Evolutionary conservation across 345 rosid genomes (phyloP).

Genomic region (Ailanthus altissimus): DNA sequence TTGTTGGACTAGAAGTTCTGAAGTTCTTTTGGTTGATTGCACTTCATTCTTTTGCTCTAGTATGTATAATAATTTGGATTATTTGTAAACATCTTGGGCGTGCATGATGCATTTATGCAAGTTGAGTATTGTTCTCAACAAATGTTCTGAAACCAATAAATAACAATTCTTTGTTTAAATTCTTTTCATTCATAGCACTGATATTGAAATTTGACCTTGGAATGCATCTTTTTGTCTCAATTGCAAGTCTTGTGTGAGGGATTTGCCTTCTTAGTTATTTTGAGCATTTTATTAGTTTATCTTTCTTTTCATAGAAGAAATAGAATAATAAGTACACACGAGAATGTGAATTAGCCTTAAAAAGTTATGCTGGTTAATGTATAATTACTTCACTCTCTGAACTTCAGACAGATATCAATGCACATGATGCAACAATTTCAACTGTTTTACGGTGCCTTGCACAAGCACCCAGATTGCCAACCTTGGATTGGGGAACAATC

Average conservation of each 20-base stretch:
- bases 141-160: background rate
- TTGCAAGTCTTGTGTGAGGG: background rate
- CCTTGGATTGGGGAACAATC: slow-evolving; percentile 79
- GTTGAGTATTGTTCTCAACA: background rate
- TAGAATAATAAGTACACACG: background rate
- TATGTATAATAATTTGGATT: background rate
- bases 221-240: background rate
- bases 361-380: background rate
- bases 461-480: slow-evolving; percentile 77
- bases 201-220: background rate
- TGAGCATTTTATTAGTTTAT: background rate
- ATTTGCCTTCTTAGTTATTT: background rate
- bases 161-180: background rate
- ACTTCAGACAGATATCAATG: slow-evolving; percentile 45
- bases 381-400: slow-evolving; percentile 22
- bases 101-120: background rate
- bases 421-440: slow-evolving; percentile 38
- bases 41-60: background rate
- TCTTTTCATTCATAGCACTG: background rate
- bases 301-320: too few species aligned
- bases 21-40: background rate
- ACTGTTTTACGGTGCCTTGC: slow-evolving; percentile 75
- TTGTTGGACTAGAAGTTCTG: background rate
- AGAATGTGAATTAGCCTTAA: background rate
- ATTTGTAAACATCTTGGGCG: background rate